phyloP scores from a whole-genome alignment of 2,329 filamentous ascomycete genomes.

The Aphanoascus verrucosus region DNA sequence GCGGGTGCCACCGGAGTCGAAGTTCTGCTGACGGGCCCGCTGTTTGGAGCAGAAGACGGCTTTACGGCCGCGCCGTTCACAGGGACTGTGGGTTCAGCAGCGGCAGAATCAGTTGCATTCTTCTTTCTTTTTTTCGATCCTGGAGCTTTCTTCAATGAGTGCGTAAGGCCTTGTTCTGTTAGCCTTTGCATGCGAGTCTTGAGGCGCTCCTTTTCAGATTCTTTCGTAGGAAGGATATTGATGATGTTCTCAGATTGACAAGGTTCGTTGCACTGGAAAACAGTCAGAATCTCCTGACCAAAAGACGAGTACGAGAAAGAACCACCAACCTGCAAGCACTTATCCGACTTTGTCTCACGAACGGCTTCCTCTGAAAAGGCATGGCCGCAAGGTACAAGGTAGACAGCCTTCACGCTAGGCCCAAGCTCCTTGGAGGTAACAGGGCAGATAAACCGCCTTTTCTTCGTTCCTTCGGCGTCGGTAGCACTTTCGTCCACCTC shows the following conservation, averaged over 20 bases:
- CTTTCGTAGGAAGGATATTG: slow-evolving; percentile 62
- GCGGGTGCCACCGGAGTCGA: slow-evolving; percentile 30
- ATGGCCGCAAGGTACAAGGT: slow-evolving; percentile 89
- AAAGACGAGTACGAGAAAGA: not conserved
- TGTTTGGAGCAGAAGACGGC: slow-evolving; percentile 12
- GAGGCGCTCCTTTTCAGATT: slow-evolving; percentile 59
- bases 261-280: slow-evolving; percentile 55
- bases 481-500: slow-evolving; percentile 39
- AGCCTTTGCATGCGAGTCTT: slow-evolving; percentile 58
- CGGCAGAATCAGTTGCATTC: slow-evolving; percentile 40
- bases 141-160: slow-evolving; percentile 72
- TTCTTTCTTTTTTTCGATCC: slow-evolving; percentile 60
- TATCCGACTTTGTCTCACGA: slow-evolving; percentile 60
- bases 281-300: slow-evolving; percentile 6
- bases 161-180: slow-evolving; percentile 60
- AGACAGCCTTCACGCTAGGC: slow-evolving; percentile 66
- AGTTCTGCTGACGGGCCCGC: slow-evolving; percentile 20
- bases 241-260: slow-evolving; percentile 70
- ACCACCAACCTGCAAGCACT: slow-evolving; percentile 44
- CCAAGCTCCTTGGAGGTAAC: slow-evolving; percentile 80
- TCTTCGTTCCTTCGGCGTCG: slow-evolving; percentile 30
- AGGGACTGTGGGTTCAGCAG: slow-evolving; percentile 21
- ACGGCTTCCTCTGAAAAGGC: slow-evolving; percentile 82
- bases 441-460: slow-evolving; percentile 65
- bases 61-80: not conserved